Conservation (phyloP, 2,329 filamentous ascomycete genomes). For the Lecanicillium sp. region DNA sequence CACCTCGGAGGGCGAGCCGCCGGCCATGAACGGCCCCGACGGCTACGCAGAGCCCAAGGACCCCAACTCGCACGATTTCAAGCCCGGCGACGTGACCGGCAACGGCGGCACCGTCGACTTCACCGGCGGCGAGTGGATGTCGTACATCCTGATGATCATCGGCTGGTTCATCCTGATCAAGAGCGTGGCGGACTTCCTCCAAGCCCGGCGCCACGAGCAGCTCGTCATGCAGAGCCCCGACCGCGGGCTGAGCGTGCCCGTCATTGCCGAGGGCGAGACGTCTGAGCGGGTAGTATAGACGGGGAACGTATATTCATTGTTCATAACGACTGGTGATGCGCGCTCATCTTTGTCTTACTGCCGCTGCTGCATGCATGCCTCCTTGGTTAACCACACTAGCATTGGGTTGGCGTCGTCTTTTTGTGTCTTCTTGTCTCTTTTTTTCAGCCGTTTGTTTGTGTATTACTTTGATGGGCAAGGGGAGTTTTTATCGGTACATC, state of each 20-base stretch:
- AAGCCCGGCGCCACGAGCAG: constrained; percentile 84
- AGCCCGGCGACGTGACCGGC: constrained; percentile 60
- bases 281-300: constrained; percentile 66
- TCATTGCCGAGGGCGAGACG: constrained; percentile 81
- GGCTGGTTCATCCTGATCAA: constrained; percentile 97
- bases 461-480: background rate
- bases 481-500: constrained; percentile 5
- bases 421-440: background rate
- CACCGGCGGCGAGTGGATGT: constrained; percentile 76
- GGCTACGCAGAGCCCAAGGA: constrained; percentile 68
- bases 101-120: constrained; percentile 49
- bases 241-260: constrained; percentile 72
- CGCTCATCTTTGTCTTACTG: too few relatives aligned
- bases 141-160: constrained; percentile 90
- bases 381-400: constrained; percentile 1
- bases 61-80: constrained; percentile 85
- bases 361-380: too few relatives aligned
- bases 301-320: background rate
- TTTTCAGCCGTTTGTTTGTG: constrained; percentile 9
- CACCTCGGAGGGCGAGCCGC: constrained; percentile 38
- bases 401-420: constrained; percentile 10
- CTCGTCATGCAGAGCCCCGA: constrained; percentile 90
- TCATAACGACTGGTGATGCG: too few relatives aligned
- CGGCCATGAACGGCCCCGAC: constrained; percentile 44
- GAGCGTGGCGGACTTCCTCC: constrained; percentile 84